A percentile compares a stretch with the other conserved stretches of the same genome.
Conservation (phyloP, 192 early-diverging fungal species). For the Backusella sp. region DNA sequence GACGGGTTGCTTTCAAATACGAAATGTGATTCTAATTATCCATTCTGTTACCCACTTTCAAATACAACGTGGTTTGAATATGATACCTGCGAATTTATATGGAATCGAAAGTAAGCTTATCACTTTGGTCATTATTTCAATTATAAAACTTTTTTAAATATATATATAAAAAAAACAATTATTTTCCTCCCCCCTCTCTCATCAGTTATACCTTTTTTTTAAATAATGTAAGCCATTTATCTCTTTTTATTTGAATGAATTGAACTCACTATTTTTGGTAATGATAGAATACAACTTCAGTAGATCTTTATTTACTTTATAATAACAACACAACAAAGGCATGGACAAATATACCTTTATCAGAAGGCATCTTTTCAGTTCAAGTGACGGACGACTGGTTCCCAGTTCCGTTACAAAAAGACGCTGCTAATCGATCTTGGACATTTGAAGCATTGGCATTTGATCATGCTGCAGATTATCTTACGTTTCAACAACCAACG, state of each 20-base stretch:
- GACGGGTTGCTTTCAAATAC: neutral
- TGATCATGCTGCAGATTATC: neutral
- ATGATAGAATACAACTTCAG: slow-evolving; percentile 1
- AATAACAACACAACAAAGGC: neutral
- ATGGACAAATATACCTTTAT: neutral
- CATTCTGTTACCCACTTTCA: slow-evolving; percentile 4
- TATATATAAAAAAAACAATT: neutral
- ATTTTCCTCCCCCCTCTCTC: too few relatives aligned
- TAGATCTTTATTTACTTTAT: neutral
- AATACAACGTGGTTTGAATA: slow-evolving; percentile 9
- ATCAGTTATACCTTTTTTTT: neutral
- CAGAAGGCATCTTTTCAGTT: neutral
- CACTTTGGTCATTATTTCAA: neutral
- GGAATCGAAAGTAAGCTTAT: neutral
- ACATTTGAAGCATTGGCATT: neutral
- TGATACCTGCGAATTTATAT: slow-evolving; percentile 7
- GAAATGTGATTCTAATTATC: neutral
- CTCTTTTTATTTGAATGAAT: neutral
- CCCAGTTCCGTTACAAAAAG: neutral
- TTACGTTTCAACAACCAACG: neutral
- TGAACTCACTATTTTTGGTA: neutral
- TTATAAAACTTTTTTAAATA: slow-evolving; percentile 1
- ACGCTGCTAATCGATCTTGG: neutral
- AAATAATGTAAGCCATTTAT: neutral
- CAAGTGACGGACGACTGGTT: neutral